phyloP scores from a whole-genome alignment of 495 filamentous ascomycete species.

The Penicillium paradoxum region DNA sequence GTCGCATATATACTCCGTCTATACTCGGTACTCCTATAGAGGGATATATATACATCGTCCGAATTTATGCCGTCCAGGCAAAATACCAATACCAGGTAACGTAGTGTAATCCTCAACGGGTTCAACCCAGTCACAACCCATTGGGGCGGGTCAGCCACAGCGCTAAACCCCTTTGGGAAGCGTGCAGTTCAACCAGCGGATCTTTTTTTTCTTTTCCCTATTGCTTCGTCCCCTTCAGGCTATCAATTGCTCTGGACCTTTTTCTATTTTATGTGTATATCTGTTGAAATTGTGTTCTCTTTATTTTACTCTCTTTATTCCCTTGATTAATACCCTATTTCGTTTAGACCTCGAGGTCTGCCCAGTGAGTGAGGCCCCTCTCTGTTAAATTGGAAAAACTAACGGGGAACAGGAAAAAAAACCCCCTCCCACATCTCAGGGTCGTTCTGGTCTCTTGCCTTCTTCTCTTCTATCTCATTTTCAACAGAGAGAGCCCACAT shows the following conservation, averaged over 20 bases:
- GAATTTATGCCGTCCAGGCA: background rate
- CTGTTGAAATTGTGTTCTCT: constrained; percentile 7
- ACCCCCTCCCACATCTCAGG: background rate
- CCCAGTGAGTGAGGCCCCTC: no score
- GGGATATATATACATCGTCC: background rate
- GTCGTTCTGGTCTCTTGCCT: background rate
- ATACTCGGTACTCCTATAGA: background rate
- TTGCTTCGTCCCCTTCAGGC: constrained; percentile 12
- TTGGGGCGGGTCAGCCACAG: constrained; percentile 17
- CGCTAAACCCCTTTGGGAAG: constrained; percentile 22
- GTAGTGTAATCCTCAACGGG: constrained; percentile 5
- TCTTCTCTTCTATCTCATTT: background rate
- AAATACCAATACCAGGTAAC: background rate
- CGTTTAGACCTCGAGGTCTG: background rate
- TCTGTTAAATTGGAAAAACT: no score
- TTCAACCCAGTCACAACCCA: constrained; percentile 10
- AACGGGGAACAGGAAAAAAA: background rate
- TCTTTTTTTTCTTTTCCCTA: constrained; percentile 23
- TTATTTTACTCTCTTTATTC: constrained; percentile 3
- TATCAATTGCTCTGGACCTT: constrained; percentile 4
- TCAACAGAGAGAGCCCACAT: constrained; percentile 22
- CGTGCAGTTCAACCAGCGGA: constrained; percentile 25
- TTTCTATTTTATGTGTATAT: constrained; percentile 4
- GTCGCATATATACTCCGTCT: no score
- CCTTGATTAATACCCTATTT: constrained; percentile 5